Evolutionary conservation across 2,329 filamentous ascomycete genomes (phyloP), one percentile per base, ranked within the genome.

Genomic region (Penicillium sp.): DNA sequence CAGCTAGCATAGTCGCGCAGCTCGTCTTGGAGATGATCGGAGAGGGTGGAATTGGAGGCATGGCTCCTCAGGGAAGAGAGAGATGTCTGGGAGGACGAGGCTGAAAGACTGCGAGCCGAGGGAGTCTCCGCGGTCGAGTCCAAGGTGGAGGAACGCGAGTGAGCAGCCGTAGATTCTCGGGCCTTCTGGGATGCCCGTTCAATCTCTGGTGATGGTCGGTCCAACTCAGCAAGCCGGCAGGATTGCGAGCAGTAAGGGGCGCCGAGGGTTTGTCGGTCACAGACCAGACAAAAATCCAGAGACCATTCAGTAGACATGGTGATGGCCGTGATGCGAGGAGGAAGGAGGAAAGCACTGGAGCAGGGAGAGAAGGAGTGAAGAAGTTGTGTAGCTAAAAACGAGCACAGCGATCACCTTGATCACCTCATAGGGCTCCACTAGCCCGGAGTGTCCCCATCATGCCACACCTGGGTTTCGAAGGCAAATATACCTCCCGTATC

Each of bases 161-260:
- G 46, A 9, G 21, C 21, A 1, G 7, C 10, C 10, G 42, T 37
- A 14, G 45, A 20, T 29, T 48, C 41, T 29, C 42, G 41, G 17
- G 48, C 45, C n/a, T n/a, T n/a, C n/a, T n/a, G n/a, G n/a, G n/a
- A n/a, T n/a, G n/a, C n/a, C 23, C 41, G 47, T 18, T 55, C 51
- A 10, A 76, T 70, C 36, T 74, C 70, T 11, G 71, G 68, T 8
- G 73, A 76, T 25, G 79, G 81, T 68, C 81, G 83, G 68, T 95
- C 89, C 57, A 91, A 82, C 69, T 95, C 90, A 53, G 87, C 85
- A 30, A 96, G 76, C 51, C 88, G 81, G 77, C 90, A 96, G 19
- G 86, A 80, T 71, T 96, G 89, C 32, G 88, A 94, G 77, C 90
- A 96, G 76, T 94, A 95, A 52, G 86, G 81, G 47, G 83, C 83